Evolutionary conservation across 139 green algal species (phyloP).

Genomic region (Pedinophyceae sp.): DNA sequence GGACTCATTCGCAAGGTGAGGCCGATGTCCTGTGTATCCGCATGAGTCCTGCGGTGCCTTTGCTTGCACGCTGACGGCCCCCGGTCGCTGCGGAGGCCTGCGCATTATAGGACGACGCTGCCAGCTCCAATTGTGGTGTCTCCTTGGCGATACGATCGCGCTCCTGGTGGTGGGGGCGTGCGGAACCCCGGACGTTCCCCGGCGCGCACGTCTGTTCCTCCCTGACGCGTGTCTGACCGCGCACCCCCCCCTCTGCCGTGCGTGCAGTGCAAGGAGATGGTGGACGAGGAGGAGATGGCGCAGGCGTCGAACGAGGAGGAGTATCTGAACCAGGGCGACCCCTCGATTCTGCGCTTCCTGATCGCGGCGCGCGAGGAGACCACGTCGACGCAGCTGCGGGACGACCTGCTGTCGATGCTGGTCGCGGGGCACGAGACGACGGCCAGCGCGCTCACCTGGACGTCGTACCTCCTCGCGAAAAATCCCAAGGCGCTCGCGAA

Average conservation of each 20-base stretch:
- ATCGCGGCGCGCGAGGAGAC: constrained; percentile 89
- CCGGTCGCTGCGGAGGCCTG: too few relatives aligned
- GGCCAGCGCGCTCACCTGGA: constrained; percentile 91
- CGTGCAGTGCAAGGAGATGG: constrained; percentile 58
- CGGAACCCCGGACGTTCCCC: too few relatives aligned
- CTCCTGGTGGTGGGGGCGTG: too few relatives aligned
- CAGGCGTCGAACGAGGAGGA: constrained; percentile 26
- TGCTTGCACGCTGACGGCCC: too few relatives aligned
- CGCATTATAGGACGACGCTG: too few relatives aligned
- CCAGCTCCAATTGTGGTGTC: too few relatives aligned
- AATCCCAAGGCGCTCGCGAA: constrained; percentile 69
- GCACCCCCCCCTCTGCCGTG: not conserved
- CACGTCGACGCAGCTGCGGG: constrained; percentile 61
- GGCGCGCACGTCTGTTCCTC: too few relatives aligned
- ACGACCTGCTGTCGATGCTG: constrained; percentile 97
- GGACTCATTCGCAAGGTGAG: constrained; percentile 77
- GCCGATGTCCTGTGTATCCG: constrained; percentile 12
- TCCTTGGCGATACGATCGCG: too few relatives aligned
- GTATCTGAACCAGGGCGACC: constrained; percentile 81
- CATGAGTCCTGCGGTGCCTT: too few relatives aligned
- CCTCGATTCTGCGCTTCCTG: constrained; percentile 86
- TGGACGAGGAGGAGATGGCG: constrained; percentile 73
- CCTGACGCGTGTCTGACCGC: too few relatives aligned
- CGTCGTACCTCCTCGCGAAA: constrained; percentile 74
- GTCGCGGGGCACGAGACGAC: constrained; percentile 99